These are phyloP conservation scores for Somion occarium DNA, from an alignment of 1,284 basidiomycete genomes.

Conservation along the genomic window DNA sequence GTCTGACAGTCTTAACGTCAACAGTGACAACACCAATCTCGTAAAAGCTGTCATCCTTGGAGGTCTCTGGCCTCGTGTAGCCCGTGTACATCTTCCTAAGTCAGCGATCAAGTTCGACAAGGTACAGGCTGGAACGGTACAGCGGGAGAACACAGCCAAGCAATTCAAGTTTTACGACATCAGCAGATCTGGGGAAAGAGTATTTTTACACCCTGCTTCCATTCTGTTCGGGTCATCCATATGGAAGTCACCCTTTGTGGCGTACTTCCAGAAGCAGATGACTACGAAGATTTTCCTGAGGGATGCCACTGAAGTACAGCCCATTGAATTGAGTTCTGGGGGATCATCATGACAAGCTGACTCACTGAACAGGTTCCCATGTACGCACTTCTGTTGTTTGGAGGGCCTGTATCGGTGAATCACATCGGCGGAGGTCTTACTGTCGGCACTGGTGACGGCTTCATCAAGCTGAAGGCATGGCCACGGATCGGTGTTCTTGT, in stretches of 20 bases:
- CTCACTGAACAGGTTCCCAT: constrained; percentile 62
- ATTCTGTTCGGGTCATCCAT: constrained; percentile 70
- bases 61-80: constrained; percentile 79
- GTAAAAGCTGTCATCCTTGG: constrained; percentile 81
- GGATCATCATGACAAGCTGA: background rate
- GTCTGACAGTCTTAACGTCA: constrained; percentile 47
- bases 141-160: constrained; percentile 77
- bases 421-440: constrained; percentile 75
- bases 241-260: constrained; percentile 78
- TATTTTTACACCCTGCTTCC: constrained; percentile 86
- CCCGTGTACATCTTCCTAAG: constrained; percentile 69
- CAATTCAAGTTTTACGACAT: constrained; percentile 80
- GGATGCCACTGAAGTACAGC: constrained; percentile 85
- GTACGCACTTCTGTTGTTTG: constrained; percentile 82
- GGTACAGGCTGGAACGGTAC: constrained; percentile 75
- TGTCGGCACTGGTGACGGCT: constrained; percentile 45
- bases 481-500: constrained; percentile 88
- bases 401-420: constrained; percentile 75
- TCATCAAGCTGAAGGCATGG: constrained; percentile 74
- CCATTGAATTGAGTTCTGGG: constrained; percentile 18
- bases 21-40: constrained; percentile 64
- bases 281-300: constrained; percentile 86
- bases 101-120: constrained; percentile 79
- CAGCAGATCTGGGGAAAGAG: constrained; percentile 36
- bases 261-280: constrained; percentile 80